These are phyloP conservation scores for Erucastrum elatum DNA, from an alignment of 345 rosid genomes.

Conservation along the genomic window DNA sequence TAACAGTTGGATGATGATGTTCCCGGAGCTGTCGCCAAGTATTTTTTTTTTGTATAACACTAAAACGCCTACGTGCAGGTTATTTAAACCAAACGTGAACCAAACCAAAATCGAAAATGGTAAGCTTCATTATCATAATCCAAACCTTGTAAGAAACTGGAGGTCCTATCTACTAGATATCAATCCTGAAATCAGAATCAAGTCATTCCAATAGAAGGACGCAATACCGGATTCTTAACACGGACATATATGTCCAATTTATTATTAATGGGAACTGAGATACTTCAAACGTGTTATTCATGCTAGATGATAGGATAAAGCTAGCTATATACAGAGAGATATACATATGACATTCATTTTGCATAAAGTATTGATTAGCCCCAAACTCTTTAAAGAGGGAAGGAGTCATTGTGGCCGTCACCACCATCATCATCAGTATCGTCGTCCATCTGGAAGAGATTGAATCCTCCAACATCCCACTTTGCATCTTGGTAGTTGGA, in stretches of 20 bases:
- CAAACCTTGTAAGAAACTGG: background rate
- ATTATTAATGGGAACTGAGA: background rate
- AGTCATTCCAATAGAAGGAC: background rate
- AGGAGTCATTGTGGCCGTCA: slow-evolving; percentile 40
- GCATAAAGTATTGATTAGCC: slow-evolving; percentile 36
- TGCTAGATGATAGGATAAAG: slow-evolving; percentile 9
- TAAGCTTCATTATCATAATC: background rate
- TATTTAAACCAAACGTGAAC: background rate
- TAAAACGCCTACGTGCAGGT: background rate
- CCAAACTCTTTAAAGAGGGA: slow-evolving; percentile 46
- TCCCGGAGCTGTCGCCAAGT: background rate
- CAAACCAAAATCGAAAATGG: background rate
- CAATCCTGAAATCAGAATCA: background rate
- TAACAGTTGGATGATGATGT: background rate
- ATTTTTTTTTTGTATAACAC: background rate
- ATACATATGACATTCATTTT: slow-evolving; percentile 28
- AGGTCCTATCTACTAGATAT: slow-evolving; percentile 1
- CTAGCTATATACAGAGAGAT: slow-evolving; percentile 41
- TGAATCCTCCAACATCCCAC: slow-evolving; percentile 61
- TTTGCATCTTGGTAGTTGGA: slow-evolving; percentile 57
- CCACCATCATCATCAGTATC: slow-evolving; percentile 27
- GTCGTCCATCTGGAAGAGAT: slow-evolving; percentile 52
- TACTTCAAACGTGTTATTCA: slow-evolving; percentile 3
- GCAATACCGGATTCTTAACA: background rate
- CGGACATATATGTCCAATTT: background rate